A percentile compares a stretch with the other conserved stretches of the same genome.
Evolutionary conservation across 768 basidiomycete genomes (phyloP).

Genomic region (Lactarius sp.): DNA sequence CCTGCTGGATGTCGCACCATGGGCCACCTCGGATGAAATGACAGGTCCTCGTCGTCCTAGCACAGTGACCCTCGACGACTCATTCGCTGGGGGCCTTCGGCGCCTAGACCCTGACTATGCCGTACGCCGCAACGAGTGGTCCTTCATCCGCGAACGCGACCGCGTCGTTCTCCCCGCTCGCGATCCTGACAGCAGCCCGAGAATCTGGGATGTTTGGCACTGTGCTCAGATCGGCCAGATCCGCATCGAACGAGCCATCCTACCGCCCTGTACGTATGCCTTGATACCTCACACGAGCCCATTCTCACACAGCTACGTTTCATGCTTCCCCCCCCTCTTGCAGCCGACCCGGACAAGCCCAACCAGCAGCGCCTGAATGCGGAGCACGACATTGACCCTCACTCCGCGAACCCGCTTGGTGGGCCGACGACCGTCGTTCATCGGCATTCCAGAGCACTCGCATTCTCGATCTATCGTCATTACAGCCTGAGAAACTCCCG

Average conservation of each 20-base stretch:
- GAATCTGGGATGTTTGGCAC: conserved; percentile 25
- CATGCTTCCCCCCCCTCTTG: conserved; percentile 27
- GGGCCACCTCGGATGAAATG: conserved; percentile 4
- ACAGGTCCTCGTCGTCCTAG: conserved; percentile 19
- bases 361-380: conserved; percentile 67
- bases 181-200: conserved; percentile 16
- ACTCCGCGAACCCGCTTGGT: conserved; percentile 38
- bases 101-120: conserved; percentile 41
- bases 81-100: conserved; percentile 37
- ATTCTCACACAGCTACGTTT: conserved; percentile 4
- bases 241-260: conserved; percentile 17
- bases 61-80: conserved; percentile 33
- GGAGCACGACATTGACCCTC: conserved; percentile 49
- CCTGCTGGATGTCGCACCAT: conserved; percentile 17
- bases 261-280: conserved; percentile 18
- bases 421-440: conserved; percentile 70
- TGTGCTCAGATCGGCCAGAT: conserved; percentile 37
- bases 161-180: neutral
- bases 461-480: conserved; percentile 74
- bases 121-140: conserved; percentile 13
- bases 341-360: conserved; percentile 49
- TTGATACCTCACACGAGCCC: neutral
- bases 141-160: conserved; percentile 13
- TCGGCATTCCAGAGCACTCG: conserved; percentile 74
- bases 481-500: conserved; percentile 36